Percentiles rank a stretch among this genome's conserved stretches.
Evolutionary conservation across 83 land plant genomes (phyloP).

Genomic region (Picea mariana): DNA sequence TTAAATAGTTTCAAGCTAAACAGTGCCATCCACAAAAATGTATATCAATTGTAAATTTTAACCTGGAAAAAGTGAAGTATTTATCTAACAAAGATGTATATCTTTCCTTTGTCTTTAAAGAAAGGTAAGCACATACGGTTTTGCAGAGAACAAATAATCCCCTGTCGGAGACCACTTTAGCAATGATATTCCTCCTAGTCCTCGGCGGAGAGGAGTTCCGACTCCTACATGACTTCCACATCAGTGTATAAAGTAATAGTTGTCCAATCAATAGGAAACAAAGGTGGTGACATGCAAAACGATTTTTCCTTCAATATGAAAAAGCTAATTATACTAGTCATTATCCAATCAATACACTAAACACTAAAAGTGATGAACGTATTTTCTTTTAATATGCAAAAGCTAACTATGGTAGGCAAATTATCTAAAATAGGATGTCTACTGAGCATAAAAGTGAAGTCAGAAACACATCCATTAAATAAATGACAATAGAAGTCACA

Average conservation of each 20-base stretch:
- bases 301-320: neutral
- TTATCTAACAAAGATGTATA: neutral
- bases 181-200: slow-evolving; percentile 74
- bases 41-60: neutral
- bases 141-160: slow-evolving; percentile 86
- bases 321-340: neutral
- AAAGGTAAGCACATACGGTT: slow-evolving; percentile 38
- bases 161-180: slow-evolving; percentile 91
- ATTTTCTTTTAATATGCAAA: neutral
- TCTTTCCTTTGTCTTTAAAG: neutral
- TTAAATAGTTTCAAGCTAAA: neutral
- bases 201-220: slow-evolving; percentile 88
- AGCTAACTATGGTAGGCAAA: neutral
- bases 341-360: neutral
- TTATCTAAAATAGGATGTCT: neutral
- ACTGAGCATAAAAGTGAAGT: neutral
- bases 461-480: neutral
- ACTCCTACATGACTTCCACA: slow-evolving; percentile 33
- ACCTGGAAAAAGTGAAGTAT: neutral
- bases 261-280: neutral
- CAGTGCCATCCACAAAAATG: neutral
- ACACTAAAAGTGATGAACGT: neutral
- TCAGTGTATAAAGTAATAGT: neutral
- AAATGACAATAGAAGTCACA: neutral
- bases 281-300: neutral